phyloP scores from a whole-genome alignment of 1,139 yeast species.

The Zygoascus sp. region DNA sequence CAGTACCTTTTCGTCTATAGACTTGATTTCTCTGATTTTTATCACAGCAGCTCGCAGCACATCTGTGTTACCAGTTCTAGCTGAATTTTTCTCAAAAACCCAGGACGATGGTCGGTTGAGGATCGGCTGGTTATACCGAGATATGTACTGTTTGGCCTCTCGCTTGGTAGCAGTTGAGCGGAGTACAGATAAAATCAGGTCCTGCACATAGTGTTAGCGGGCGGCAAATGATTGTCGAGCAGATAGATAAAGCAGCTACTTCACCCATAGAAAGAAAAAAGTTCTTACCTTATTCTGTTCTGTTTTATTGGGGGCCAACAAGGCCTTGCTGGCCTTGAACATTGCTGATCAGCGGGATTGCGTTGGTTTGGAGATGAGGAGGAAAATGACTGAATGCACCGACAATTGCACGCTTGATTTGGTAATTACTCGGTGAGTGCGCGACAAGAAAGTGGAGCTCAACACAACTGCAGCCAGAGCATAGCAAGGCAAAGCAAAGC shows the following conservation, averaged over 20 bases:
- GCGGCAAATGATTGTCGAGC: too few species aligned
- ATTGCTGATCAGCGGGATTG: not conserved
- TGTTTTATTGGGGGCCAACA: conserved; percentile 1
- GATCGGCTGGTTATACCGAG: conserved; percentile 39
- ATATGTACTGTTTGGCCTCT: conserved; percentile 57
- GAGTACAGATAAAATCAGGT: conserved; percentile 56
- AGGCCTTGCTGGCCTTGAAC: not conserved
- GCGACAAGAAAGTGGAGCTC: not conserved
- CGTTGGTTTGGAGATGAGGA: not conserved
- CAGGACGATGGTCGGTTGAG: conserved; percentile 12
- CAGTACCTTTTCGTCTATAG: conserved; percentile 38
- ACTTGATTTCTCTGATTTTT: conserved; percentile 41
- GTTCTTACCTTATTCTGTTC: conserved; percentile 15
- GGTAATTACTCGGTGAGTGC: not conserved
- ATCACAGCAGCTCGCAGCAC: conserved; percentile 46
- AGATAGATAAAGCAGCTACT: too few species aligned
- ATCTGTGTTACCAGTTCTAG: conserved; percentile 28
- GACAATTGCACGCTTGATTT: not conserved
- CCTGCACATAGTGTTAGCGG: too few species aligned
- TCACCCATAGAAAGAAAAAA: not conserved
- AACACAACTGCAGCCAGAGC: not conserved
- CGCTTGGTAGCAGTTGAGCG: conserved; percentile 64
- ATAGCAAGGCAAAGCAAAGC: not conserved
- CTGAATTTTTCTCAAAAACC: conserved; percentile 34
- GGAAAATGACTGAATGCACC: not conserved